phyloP scores from a whole-genome alignment of 192 early-diverging fungal species.

The Phlyctochytrium planicorne region DNA sequence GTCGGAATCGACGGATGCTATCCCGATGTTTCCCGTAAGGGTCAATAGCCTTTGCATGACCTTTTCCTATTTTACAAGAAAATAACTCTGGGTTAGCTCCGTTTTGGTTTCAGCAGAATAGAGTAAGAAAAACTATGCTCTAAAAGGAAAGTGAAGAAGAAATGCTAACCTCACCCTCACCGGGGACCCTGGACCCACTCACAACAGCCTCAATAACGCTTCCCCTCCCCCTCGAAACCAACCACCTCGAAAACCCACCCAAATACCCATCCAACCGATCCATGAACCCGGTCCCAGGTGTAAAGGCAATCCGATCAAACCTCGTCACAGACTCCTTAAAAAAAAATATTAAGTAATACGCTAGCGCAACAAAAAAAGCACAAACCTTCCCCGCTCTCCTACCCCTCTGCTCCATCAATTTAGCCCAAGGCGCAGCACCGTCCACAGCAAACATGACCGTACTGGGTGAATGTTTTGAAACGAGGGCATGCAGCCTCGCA shows the following conservation, averaged over 20 bases:
- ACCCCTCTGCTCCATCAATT: not conserved
- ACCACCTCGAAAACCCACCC: not conserved
- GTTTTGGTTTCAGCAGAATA: too few species aligned
- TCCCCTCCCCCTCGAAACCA: not conserved
- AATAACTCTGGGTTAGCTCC: too few species aligned
- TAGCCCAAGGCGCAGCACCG: not conserved
- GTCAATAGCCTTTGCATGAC: not conserved
- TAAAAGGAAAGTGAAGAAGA: too few species aligned
- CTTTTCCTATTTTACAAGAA: too few species aligned
- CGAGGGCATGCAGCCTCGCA: too few species aligned
- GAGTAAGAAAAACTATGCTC: too few species aligned
- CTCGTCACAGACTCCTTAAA: not conserved
- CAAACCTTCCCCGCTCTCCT: too few species aligned
- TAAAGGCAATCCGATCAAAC: not conserved
- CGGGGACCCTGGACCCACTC: not conserved
- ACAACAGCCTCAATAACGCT: not conserved
- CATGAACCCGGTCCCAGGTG: constrained; percentile 6
- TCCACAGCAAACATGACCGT: constrained; percentile 1
- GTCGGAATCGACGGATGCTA: not conserved
- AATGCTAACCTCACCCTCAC: constrained; percentile 3
- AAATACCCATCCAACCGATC: not conserved
- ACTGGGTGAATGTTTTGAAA: too few species aligned
- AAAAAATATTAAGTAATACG: not conserved
- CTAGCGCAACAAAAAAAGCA: not conserved
- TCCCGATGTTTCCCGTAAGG: not conserved